Conservation (phyloP, 805 yeast genomes). For the Tetrapisispora taiwanensis region DNA sequence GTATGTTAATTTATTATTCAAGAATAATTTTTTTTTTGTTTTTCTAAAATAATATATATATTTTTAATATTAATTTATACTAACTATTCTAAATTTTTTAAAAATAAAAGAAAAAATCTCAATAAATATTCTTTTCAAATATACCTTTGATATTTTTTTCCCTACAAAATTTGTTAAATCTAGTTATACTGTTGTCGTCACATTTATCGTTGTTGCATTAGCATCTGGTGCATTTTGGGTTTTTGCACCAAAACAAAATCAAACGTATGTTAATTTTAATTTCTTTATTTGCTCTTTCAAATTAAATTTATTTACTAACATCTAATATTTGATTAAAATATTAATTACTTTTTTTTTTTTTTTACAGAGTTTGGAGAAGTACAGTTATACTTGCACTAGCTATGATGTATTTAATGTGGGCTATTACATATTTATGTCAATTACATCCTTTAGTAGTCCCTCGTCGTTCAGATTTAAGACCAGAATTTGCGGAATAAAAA, state of each 20-base stretch:
- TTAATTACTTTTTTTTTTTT: not conserved
- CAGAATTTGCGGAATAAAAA: slow-evolving; percentile 40
- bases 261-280: slow-evolving; percentile 37
- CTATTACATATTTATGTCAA: slow-evolving; percentile 77
- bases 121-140: too few relatives aligned
- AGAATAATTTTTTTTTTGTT: too few relatives aligned
- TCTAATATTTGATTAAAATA: not conserved
- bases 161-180: too few relatives aligned
- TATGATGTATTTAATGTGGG: slow-evolving; percentile 85
- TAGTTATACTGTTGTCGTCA: slow-evolving; percentile 64
- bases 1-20: not conserved
- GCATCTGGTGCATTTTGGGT: slow-evolving; percentile 68
- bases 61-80: too few relatives aligned
- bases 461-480: slow-evolving; percentile 80
- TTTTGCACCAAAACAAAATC: slow-evolving; percentile 74
- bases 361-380: slow-evolving; percentile 54
- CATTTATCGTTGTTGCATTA: slow-evolving; percentile 47
- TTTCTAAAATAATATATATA: too few relatives aligned
- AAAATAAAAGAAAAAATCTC: too few relatives aligned
- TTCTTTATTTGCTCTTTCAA: too few relatives aligned
- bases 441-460: slow-evolving; percentile 89
- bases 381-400: slow-evolving; percentile 57
- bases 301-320: not conserved
- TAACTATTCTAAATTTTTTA: too few relatives aligned
- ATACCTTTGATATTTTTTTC: too few relatives aligned